Evolutionary conservation across 2,329 filamentous ascomycete genomes (phyloP), one percentile per base, ranked within the genome.

Genomic region (Lojkania enalia): DNA sequence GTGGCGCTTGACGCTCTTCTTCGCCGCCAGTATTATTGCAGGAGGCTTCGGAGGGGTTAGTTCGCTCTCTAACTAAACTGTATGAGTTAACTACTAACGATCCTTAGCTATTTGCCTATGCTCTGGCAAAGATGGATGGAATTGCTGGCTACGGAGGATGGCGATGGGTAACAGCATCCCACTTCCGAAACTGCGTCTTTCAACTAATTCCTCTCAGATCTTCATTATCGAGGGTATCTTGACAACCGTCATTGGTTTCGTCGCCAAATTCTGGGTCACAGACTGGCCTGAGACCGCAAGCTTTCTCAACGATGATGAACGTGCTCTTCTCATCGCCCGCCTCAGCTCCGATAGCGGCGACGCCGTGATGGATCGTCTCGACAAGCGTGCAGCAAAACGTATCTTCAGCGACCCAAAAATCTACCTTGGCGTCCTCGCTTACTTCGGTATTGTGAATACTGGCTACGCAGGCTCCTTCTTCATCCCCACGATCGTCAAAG

Each of bases 51-150:
- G 71, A 19, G 72, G 72, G 13, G n/a, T n/a, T n/a, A n/a, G n/a
- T n/a, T n/a, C n/a, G n/a, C n/a, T n/a, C 63, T 67, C n/a, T n/a
- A n/a, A n/a, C n/a, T n/a, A n/a, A n/a, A n/a, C n/a, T n/a, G n/a
- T n/a, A n/a, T n/a, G n/a, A n/a, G n/a, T n/a, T n/a, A n/a, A n/a
- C n/a, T n/a, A n/a, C n/a, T n/a, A n/a, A n/a, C n/a, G n/a, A n/a
- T n/a, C n/a, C n/a, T n/a, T n/a, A n/a, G n/a, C 57, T 74, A 18
- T 59, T 74, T 7, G 71, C 71, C 11, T 73, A 68, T 35, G 67
- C 64, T 14, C 85, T 87, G 52, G 72, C 71, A 15, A 86, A 87
- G 54, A 76, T 85, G 46, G 82, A 86, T 60, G 73, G 74, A 19
- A 74, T 77, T 5, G 73, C 70, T 11, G 78, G 59, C 2, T 64